Percentiles rank a stretch among this genome's conserved stretches.
Conservation (phyloP, 2,329 filamentous ascomycete genomes). For the Emergomyces pasteurianus region DNA sequence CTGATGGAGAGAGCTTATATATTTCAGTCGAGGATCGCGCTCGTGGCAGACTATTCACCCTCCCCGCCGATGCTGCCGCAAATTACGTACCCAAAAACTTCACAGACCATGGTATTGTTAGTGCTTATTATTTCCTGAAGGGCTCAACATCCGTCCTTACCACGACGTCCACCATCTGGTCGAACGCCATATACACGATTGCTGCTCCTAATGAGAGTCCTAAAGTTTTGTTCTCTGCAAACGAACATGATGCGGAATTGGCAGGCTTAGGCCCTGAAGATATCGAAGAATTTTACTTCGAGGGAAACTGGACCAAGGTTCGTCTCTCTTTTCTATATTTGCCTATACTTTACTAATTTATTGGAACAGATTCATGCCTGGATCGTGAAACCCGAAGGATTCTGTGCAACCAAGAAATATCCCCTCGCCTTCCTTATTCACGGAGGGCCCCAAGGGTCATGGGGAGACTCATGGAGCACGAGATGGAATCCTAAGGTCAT, state of each 20-base stretch:
- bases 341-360: slow-evolving; percentile 7
- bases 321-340: neutral
- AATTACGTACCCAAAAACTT: slow-evolving; percentile 26
- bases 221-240: slow-evolving; percentile 24
- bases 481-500: slow-evolving; percentile 81
- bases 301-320: slow-evolving; percentile 27
- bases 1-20: slow-evolving; percentile 50
- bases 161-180: slow-evolving; percentile 24
- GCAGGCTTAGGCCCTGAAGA: slow-evolving; percentile 24
- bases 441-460: slow-evolving; percentile 69
- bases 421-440: slow-evolving; percentile 71
- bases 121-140: slow-evolving; percentile 20
- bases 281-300: slow-evolving; percentile 26
- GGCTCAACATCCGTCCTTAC: slow-evolving; percentile 21
- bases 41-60: slow-evolving; percentile 31
- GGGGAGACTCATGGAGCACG: slow-evolving; percentile 64
- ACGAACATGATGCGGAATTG: slow-evolving; percentile 28
- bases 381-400: slow-evolving; percentile 40
- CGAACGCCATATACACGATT: slow-evolving; percentile 24
- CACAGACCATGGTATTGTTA: slow-evolving; percentile 22
- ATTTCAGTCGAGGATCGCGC: slow-evolving; percentile 63
- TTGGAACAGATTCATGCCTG: slow-evolving; percentile 25
- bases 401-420: slow-evolving; percentile 59
- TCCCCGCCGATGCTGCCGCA: slow-evolving; percentile 23
- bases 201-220: slow-evolving; percentile 19